Evolutionary conservation across 83 land plant species (phyloP).

Genomic region (Thuja plicata): DNA sequence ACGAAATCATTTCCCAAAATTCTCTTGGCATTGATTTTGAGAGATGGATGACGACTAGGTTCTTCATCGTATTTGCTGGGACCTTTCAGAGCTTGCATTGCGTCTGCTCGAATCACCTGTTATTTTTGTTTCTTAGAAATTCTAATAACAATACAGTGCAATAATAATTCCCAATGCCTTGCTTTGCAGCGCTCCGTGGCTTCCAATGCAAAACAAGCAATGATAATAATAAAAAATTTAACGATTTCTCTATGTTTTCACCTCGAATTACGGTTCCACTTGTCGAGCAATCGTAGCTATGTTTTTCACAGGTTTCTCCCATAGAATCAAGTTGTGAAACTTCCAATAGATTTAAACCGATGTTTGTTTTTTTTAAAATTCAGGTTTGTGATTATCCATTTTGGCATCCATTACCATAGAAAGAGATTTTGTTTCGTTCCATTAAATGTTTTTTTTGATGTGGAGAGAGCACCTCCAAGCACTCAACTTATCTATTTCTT

Average conservation of each 20-base stretch:
- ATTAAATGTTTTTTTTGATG: no score
- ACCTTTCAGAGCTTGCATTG: slow-evolving; percentile 37
- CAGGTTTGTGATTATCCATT: not conserved
- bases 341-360: no score
- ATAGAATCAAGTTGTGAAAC: not conserved
- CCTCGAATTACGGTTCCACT: not conserved
- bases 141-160: not conserved
- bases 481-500: no score
- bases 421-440: no score
- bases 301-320: not conserved
- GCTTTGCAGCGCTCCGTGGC: not conserved
- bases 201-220: not conserved
- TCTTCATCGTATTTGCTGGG: slow-evolving; percentile 74
- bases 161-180: not conserved
- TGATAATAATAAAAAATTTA: not conserved
- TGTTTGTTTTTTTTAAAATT: not conserved
- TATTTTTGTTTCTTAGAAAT: not conserved
- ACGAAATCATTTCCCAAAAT: no score
- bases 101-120: not conserved
- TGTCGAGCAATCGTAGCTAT: not conserved
- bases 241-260: not conserved
- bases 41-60: slow-evolving; percentile 76
- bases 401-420: not conserved
- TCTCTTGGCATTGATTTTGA: slow-evolving; percentile 82
- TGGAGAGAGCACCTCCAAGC: no score